Evolutionary conservation across 164 flowering plant genomes (phyloP), one percentile per base, ranked within the genome.

Genomic region (Aristolochia contorta): DNA sequence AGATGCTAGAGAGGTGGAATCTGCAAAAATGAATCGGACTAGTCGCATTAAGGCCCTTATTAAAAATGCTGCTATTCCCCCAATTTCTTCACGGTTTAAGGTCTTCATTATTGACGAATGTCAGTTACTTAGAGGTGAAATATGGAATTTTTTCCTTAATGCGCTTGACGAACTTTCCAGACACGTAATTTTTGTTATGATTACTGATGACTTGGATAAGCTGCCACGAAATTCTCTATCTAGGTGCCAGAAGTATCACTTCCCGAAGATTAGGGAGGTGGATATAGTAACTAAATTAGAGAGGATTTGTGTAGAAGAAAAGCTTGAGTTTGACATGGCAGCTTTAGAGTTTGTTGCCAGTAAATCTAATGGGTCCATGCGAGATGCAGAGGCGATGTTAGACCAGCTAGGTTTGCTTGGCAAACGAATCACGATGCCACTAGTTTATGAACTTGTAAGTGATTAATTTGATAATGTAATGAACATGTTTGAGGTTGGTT

Each of bases 361-460:
- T 43, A 86, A 76, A 72, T 80, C 97, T 18, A 76, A 75, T 76
- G 97, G 98, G 57, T 93, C 98, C 20, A 75, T 90, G 62, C 83
- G 94, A 60, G 97, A 93, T 74, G 97, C 97, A 21, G 98, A 89
- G 67, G 86, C 83, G 78, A 84, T 85, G 84, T 90, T 93, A 59
- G 98, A 93, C 65, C 98, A 93, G 68, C 80, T 90, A 21, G 86
- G 96, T 71, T 77, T 93, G 77, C 89, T 90, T 59, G 92, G 97
- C 24, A 82, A 77, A 78, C 78, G 73, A 69, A 84, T 93, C 57
- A 86, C 94, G 6, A 57, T 81, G 56, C 67, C 94, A 49, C 67
- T 82, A 67, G 83, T 80, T 14, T 74, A 81, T 63, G 97, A 90
- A 69, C 84, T 93, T 65, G 98, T 93, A 62, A 86, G 98, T 77